These are phyloP conservation scores for Fusarium penzigii DNA, from an alignment of 2,329 filamentous ascomycete species.

Conservation along the genomic window DNA sequence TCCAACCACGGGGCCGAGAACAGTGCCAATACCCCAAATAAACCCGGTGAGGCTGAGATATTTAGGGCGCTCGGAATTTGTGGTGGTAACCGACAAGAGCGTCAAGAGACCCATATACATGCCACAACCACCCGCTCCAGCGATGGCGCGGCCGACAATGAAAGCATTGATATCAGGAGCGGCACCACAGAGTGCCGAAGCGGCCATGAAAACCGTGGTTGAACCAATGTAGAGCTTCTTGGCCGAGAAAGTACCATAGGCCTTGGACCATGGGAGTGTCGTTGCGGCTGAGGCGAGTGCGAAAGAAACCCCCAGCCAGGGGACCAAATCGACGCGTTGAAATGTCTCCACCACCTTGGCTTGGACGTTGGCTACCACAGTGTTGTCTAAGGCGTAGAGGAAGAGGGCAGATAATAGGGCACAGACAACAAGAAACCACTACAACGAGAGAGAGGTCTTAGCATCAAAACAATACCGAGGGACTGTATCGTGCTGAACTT, in stretches of 20 bases:
- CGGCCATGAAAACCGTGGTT: constrained; percentile 27
- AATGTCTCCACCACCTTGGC: constrained; percentile 14
- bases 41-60: constrained; percentile 25
- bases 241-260: constrained; percentile 24
- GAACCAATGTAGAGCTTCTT: constrained; percentile 25
- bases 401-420: constrained; percentile 6
- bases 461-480: background rate
- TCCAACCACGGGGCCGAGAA: constrained; percentile 37
- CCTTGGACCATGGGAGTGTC: constrained; percentile 11
- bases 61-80: constrained; percentile 15
- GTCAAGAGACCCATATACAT: constrained; percentile 25
- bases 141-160: constrained; percentile 45
- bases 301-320: constrained; percentile 28
- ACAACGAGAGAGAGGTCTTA: background rate
- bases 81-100: constrained; percentile 13
- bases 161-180: constrained; percentile 43
- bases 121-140: constrained; percentile 42
- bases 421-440: constrained; percentile 9
- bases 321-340: constrained; percentile 10
- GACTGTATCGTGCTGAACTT: background rate
- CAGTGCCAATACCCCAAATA: constrained; percentile 42
- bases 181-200: constrained; percentile 40
- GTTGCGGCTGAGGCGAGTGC: constrained; percentile 13
- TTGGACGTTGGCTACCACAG: constrained; percentile 22
- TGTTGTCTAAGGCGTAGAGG: constrained; percentile 18